phyloP scores from a whole-genome alignment of 306 rosid genomes.

The Castanea crenata region DNA sequence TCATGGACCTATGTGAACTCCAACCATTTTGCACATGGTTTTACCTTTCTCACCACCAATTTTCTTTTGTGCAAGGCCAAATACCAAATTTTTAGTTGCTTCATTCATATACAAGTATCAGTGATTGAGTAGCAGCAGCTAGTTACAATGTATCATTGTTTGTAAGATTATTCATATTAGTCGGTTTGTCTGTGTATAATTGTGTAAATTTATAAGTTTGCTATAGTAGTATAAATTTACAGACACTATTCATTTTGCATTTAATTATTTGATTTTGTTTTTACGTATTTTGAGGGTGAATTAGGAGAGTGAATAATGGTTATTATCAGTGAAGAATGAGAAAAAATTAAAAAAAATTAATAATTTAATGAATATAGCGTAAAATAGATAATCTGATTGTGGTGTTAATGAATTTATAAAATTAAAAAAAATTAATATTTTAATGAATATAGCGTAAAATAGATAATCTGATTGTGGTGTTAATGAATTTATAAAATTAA shows the following conservation, averaged over 20 bases:
- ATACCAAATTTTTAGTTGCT: slow-evolving; percentile 1
- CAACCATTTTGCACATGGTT: slow-evolving; percentile 43
- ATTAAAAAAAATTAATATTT: too few species aligned
- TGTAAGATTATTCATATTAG: too few species aligned
- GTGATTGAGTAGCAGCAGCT: background rate
- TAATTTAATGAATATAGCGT: too few species aligned
- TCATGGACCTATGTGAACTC: slow-evolving; percentile 41
- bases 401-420: too few species aligned
- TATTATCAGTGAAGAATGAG: too few species aligned
- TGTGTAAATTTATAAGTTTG: too few species aligned
- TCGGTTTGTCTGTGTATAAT: background rate
- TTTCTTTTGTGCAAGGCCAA: slow-evolving; percentile 16
- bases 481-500: too few species aligned
- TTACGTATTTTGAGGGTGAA: too few species aligned
- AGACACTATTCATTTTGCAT: too few species aligned
- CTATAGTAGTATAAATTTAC: too few species aligned
- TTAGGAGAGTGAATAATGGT: rapidly evolving
- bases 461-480: rapidly evolving
- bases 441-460: too few species aligned
- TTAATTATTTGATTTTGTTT: too few species aligned
- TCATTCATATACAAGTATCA: background rate
- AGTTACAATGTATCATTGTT: background rate
- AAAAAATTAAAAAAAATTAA: rapidly evolving
- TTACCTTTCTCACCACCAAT: slow-evolving; percentile 6
- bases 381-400: rapidly evolving